phyloP scores from a whole-genome alignment of 140 eudicot genomes.

The Anethum foeniculum region DNA sequence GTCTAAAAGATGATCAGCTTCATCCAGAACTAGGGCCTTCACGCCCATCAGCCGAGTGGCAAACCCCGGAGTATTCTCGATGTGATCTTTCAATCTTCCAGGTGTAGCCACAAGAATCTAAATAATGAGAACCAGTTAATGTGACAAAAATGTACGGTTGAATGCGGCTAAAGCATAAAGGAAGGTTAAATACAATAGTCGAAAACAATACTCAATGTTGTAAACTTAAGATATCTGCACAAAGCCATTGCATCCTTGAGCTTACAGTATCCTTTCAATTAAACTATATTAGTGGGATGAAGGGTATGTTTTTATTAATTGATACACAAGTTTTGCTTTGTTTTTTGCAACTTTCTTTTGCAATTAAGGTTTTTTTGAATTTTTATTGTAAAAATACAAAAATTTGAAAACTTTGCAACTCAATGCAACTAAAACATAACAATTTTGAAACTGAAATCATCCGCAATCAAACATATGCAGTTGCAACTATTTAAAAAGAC shows the following conservation, averaged over 20 bases:
- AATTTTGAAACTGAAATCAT: not conserved
- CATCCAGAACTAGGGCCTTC: constrained; percentile 91
- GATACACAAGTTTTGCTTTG: not conserved
- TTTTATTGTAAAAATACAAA: not conserved
- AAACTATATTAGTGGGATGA: not conserved
- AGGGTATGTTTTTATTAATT: not conserved
- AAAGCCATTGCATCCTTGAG: not conserved
- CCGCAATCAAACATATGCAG: not conserved
- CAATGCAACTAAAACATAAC: not conserved
- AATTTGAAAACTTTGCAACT: not conserved
- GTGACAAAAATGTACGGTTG: not conserved
- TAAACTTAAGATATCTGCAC: not conserved
- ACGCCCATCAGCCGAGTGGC: constrained; percentile 85
- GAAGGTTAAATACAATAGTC: not conserved
- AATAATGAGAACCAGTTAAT: constrained; percentile 13
- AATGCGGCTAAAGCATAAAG: not conserved
- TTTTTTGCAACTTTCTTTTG: not conserved
- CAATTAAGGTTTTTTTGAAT: not conserved
- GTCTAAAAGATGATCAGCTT: constrained; percentile 94
- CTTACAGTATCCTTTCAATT: not conserved
- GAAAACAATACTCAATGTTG: not conserved
- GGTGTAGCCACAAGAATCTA: constrained; percentile 99
- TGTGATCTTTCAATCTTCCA: constrained; percentile 95
- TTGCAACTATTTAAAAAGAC: not conserved
- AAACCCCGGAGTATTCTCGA: constrained; percentile 90